A percentile compares a stretch with the other conserved stretches of the same genome.
phyloP scores from a whole-genome alignment of 1,284 basidiomycete genomes.

The Apiotrichum gamsii region DNA sequence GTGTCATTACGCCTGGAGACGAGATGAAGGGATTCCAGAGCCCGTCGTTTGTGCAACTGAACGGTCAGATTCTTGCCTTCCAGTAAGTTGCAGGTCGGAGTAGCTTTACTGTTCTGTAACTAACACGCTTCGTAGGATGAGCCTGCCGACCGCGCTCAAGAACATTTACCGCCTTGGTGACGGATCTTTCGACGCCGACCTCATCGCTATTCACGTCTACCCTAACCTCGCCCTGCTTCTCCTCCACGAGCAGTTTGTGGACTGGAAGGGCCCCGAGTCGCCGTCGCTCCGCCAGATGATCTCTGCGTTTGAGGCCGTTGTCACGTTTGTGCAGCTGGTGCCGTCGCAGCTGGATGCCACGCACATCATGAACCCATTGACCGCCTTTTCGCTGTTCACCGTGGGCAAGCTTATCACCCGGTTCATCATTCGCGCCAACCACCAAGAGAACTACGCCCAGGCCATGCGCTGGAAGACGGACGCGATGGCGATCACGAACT shows the following conservation, averaged over 20 bases:
- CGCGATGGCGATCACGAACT: constrained; percentile 20
- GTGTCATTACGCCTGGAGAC: constrained; percentile 27
- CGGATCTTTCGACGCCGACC: constrained; percentile 23
- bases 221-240: constrained; percentile 32
- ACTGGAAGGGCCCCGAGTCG: constrained; percentile 19
- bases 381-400: constrained; percentile 34
- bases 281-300: constrained; percentile 17
- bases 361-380: constrained; percentile 26
- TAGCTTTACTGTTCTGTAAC: too few relatives aligned
- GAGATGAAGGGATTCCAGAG: constrained; percentile 17
- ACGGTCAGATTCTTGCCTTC: constrained; percentile 30
- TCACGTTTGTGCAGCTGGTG: constrained; percentile 35
- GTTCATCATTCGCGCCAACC: constrained; percentile 24
- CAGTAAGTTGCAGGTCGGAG: constrained; percentile 12
- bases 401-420: constrained; percentile 29
- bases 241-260: constrained; percentile 36
- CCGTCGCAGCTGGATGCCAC: constrained; percentile 39
- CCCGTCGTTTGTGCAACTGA: constrained; percentile 21
- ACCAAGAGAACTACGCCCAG: constrained; percentile 17
- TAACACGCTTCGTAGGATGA: too few relatives aligned
- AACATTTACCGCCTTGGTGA: constrained; percentile 24
- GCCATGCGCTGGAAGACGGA: constrained; percentile 31
- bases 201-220: constrained; percentile 34
- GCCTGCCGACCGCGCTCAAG: constrained; percentile 25
- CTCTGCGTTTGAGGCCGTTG: constrained; percentile 27